Base-by-base conservation (phyloP, 2,329 filamentous ascomycete species). In the Diaporthe amygdali region DNA sequence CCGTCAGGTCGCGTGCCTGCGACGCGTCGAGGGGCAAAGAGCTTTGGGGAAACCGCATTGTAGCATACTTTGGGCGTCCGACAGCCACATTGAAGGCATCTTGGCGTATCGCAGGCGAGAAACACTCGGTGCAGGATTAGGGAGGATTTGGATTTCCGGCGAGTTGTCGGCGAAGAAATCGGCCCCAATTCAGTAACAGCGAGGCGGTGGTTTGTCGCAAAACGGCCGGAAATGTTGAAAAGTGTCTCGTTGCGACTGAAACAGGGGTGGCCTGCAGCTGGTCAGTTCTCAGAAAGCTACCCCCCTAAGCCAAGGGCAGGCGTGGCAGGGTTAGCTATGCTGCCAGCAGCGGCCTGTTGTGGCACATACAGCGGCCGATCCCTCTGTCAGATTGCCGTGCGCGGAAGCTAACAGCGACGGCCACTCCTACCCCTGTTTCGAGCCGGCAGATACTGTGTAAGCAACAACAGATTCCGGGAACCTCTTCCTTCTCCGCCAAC, bases 71-170 rank as follows among this genome's bases (percentile, higher is more conserved):
- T 98, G 96, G 80, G 93, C 90, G 84, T 98, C 96, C 78, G 95
- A 94, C 79, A 98, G 89, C 96, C 96, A 98, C 93, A 97, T 97
- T 73, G 94, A 93, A 79, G 93, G 93, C 93, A 95, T 94, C 67
- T 82, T 89, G 79, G 64, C 27, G 37, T 25, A 34, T 27, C 15
- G 27, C 30, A 22, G 27, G 17, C 5, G 22, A n/a, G 54, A 20
- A 2, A 14, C 15, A 30, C 12, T 44, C 27, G 49, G 59, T 22
- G 27, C 27, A 22, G 20, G n/a, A 10, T 14, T 39, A 25, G n/a
- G 25, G 41, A 30, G 30, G 47, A 5, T 34, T 14, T 20, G 47
- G 22, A 6, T 17, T 27, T 59, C 52, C 32, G 30, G 30, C 14
- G 41, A 49, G 9, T 34, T 7, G n/a, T 55, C 37, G 25, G 64